These are phyloP conservation scores for Leptomonas seymouri DNA, from an alignment of 208 protist species.

Conservation along the genomic window DNA sequence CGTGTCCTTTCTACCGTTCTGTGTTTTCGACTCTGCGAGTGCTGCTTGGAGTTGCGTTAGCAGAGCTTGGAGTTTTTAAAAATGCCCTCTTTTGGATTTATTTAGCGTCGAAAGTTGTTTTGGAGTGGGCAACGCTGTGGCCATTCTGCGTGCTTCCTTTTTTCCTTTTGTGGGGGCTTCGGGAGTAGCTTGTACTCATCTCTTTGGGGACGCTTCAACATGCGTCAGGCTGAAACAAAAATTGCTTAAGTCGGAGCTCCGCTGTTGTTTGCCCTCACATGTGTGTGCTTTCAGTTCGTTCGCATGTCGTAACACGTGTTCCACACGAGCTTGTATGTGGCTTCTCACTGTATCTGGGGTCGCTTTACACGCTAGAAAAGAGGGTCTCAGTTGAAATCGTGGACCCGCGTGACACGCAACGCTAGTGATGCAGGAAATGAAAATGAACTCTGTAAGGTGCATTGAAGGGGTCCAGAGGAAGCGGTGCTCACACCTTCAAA, in stretches of 20 bases:
- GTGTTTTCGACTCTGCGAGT: background rate
- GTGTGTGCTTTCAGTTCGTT: no score
- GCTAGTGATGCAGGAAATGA: background rate
- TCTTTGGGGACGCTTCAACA: background rate
- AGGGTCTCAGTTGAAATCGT: background rate
- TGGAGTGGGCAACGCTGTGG: background rate
- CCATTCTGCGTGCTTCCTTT: background rate
- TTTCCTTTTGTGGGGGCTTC: background rate
- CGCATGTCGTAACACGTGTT: no score
- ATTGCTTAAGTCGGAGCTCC: background rate
- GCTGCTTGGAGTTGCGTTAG: background rate
- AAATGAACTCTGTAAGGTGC: background rate
- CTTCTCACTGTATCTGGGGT: no score
- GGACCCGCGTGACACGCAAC: background rate
- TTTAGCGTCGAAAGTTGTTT: constrained; percentile 14
- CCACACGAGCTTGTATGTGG: no score
- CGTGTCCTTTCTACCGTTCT: constrained; percentile 24
- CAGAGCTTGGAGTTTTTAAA: background rate
- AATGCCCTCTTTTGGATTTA: constrained; percentile 4
- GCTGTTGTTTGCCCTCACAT: no score
- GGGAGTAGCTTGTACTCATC: constrained; percentile 1
- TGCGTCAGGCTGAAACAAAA: background rate
- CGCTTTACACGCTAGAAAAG: no score
- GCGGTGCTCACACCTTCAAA: no score
- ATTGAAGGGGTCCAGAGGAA: background rate